Conservation (phyloP, 2,329 filamentous ascomycete genomes). For the Gremmenia infestans region DNA sequence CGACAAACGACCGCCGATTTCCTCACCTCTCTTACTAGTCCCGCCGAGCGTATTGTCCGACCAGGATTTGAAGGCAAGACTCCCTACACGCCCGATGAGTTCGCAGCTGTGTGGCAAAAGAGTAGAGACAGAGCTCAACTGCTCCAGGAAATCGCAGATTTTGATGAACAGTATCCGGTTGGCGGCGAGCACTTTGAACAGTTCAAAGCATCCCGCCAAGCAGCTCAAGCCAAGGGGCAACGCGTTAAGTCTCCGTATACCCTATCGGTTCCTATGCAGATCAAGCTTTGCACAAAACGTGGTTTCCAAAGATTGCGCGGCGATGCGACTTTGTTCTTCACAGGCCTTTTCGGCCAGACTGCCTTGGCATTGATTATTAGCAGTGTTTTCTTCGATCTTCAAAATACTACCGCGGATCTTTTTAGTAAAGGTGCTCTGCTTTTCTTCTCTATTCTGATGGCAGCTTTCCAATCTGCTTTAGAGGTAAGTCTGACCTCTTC, state of each 20-base stretch:
- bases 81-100: conserved; percentile 66
- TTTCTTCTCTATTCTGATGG: conserved; percentile 64
- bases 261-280: conserved; percentile 69
- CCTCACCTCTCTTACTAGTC: conserved; percentile 67
- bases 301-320: conserved; percentile 72
- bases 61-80: conserved; percentile 56
- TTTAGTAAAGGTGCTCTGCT: conserved; percentile 58
- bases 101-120: conserved; percentile 49
- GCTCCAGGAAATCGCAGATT: conserved; percentile 33
- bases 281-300: conserved; percentile 76
- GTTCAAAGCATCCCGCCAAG: conserved; percentile 37
- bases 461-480: conserved; percentile 55
- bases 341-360: conserved; percentile 31
- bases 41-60: conserved; percentile 41
- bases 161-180: conserved; percentile 31
- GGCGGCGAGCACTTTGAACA: conserved; percentile 42
- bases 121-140: conserved; percentile 41
- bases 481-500: conserved; percentile 37
- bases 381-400: conserved; percentile 58
- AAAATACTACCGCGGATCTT: conserved; percentile 50
- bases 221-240: conserved; percentile 33
- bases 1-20: conserved; percentile 58
- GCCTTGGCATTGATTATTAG: conserved; percentile 57
- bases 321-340: conserved; percentile 64
- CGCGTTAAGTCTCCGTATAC: conserved; percentile 75